Base-by-base conservation (phyloP, 345 rosid species). In the Streptanthus diversifolius region DNA sequence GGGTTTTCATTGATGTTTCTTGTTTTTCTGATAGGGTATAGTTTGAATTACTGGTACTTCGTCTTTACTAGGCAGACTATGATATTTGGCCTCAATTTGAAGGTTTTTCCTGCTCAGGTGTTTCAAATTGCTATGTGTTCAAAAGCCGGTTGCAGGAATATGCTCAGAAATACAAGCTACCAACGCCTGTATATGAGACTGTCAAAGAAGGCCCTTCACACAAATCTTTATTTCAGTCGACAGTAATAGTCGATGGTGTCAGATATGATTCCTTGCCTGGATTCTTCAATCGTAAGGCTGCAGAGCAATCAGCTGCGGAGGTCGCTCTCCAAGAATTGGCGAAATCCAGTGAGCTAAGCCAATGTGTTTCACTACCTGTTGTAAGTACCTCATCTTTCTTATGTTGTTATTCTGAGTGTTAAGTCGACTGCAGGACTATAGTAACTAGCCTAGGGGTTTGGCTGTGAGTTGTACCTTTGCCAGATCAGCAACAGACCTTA, bases 291-390 rank as follows among this genome's bases (percentile, higher is more conserved):
- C 90, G 98, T 55, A 91, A 91, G 83, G 96, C 98, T 65, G 96
- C 99, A 0, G 98, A 95, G 80, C 98, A 95, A 37, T 91, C 99
- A 8, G 98, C 98, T 75, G 98, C 98, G 0, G 98, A 90, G 83
- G 92, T 90, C 63, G 96, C 98, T 66, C 89, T 95, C 25, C 7
- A 45, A 63, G 93, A 86, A 79, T 66, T 91, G 59, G 78, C 90
- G 1, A 95, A 88, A 68, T 71, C 85, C 39, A 86, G 87, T 60
- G 84, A 84, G 71, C 78, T 84, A 47, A 67, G 73, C 47, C 73
- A 82, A 52, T 61, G 80, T 82, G 84, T 86, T 64, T 82, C 95
- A 41, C 87, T 67, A 33, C 96, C 99, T 64, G 77, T 91, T 53
- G 99, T 95, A 84, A 87, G 96, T 77, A 71, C 73, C 66, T 36